These are phyloP conservation scores for Euryodendron excelsum DNA, from an alignment of 148 eudicot species.

Conservation along the genomic window DNA sequence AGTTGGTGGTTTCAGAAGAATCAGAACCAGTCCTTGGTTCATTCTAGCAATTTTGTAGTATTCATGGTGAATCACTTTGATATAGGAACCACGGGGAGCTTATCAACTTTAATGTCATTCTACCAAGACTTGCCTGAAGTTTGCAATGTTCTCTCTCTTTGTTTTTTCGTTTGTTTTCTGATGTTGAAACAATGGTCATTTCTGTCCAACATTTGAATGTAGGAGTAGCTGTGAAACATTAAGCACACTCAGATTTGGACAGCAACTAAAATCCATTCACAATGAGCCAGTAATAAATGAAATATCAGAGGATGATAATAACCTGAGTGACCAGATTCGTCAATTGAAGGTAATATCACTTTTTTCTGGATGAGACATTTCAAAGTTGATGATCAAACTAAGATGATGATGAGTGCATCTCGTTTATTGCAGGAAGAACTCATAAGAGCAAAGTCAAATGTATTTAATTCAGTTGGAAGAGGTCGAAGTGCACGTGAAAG, in stretches of 20 bases:
- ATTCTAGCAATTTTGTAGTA: neutral
- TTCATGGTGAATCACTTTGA: neutral
- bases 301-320: conserved; percentile 94
- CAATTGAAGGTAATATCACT: conserved; percentile 69
- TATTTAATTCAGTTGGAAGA: conserved; percentile 29
- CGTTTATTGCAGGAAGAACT: conserved; percentile 67
- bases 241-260: conserved; percentile 91
- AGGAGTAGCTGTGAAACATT: conserved; percentile 69
- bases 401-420: neutral
- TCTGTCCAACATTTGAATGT: conserved; percentile 23
- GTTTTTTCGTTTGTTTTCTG: neutral
- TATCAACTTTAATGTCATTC: neutral
- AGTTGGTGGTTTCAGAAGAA: neutral
- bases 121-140: neutral
- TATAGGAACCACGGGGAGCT: neutral
- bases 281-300: conserved; percentile 90
- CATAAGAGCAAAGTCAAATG: conserved; percentile 67
- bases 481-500: conserved; percentile 68
- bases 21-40: neutral
- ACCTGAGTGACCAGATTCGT: conserved; percentile 84
- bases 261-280: conserved; percentile 53
- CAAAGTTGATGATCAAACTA: neutral
- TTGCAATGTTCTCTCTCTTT: neutral
- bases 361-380: neutral
- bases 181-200: neutral